Conservation (phyloP, 768 basidiomycete genomes). For the Phylloporus sp. region DNA sequence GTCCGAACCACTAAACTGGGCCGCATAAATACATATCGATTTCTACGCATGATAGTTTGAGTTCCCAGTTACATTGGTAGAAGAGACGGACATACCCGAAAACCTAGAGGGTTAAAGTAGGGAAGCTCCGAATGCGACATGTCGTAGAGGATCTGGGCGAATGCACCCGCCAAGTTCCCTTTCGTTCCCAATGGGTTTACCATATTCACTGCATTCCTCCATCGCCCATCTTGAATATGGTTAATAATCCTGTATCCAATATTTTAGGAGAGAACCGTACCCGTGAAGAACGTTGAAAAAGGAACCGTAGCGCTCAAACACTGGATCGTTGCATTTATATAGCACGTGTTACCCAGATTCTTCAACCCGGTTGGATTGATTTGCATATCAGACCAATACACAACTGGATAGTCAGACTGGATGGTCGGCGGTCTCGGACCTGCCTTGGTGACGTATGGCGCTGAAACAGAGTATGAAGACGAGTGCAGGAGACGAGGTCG, state of each 20-base stretch:
- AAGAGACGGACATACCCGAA: conserved; percentile 62
- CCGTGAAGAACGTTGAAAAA: conserved; percentile 88
- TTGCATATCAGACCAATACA: conserved; percentile 78
- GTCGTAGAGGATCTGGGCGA: conserved; percentile 76
- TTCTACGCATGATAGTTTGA: conserved; percentile 36
- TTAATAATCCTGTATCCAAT: conserved; percentile 1
- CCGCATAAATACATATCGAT: conserved; percentile 52
- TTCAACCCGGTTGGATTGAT: conserved; percentile 83
- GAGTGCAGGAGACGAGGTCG: conserved; percentile 47
- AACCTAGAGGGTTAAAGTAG: conserved; percentile 75
- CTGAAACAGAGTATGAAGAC: conserved; percentile 33
- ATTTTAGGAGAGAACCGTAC: conserved; percentile 36
- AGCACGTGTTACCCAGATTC: conserved; percentile 96
- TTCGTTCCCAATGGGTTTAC: conserved; percentile 84
- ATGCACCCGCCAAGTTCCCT: conserved; percentile 74
- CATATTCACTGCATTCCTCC: conserved; percentile 80
- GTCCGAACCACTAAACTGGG: conserved; percentile 77
- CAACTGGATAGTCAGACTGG: conserved; percentile 70
- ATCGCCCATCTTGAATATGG: conserved; percentile 56
- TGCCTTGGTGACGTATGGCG: conserved; percentile 13
- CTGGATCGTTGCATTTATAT: conserved; percentile 98
- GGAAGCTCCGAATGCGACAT: conserved; percentile 86
- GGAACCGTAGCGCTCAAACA: conserved; percentile 93
- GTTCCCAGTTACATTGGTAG: conserved; percentile 1
- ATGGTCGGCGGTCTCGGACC: conserved; percentile 63